phyloP scores from a whole-genome alignment of 495 filamentous ascomycete genomes.

The Pseudevernia furfuracea region DNA sequence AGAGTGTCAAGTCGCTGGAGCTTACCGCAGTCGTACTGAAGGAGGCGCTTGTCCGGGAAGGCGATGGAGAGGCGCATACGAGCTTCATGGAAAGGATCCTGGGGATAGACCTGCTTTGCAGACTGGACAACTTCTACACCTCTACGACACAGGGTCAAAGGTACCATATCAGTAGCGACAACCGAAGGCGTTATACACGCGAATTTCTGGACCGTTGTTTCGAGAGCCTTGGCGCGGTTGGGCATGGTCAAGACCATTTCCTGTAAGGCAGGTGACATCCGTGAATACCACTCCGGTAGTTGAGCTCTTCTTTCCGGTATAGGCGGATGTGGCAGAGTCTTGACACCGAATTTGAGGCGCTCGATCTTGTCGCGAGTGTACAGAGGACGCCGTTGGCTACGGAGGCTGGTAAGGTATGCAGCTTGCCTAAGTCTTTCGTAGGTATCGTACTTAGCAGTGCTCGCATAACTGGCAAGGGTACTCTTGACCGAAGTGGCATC shows the following conservation, averaged over 20 bases:
- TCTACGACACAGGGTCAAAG: slow-evolving; percentile 45
- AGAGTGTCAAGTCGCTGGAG: slow-evolving; percentile 84
- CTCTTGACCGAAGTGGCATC: slow-evolving; percentile 60
- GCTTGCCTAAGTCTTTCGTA: slow-evolving; percentile 74
- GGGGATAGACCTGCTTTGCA: slow-evolving; percentile 46
- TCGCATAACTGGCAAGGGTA: slow-evolving; percentile 64
- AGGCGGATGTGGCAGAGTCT: slow-evolving; percentile 46
- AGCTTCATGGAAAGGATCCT: slow-evolving; percentile 89
- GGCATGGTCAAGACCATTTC: slow-evolving; percentile 67
- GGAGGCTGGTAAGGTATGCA: slow-evolving; percentile 71
- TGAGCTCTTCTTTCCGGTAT: slow-evolving; percentile 47
- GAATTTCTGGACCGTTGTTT: slow-evolving; percentile 74
- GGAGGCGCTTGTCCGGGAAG: slow-evolving; percentile 88
- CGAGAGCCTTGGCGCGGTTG: slow-evolving; percentile 60
- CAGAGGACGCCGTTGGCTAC: slow-evolving; percentile 71
- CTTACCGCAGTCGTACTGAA: slow-evolving; percentile 98
- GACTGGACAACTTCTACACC: slow-evolving; percentile 53
- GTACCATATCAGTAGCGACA: slow-evolving; percentile 61
- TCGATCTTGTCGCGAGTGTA: slow-evolving; percentile 72
- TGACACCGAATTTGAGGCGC: slow-evolving; percentile 54
- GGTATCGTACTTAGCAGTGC: slow-evolving; percentile 58
- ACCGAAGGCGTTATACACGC: slow-evolving; percentile 85
- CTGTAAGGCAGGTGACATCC: slow-evolving; percentile 57
- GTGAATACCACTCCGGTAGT: slow-evolving; percentile 64
- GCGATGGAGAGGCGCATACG: slow-evolving; percentile 90